phyloP scores from a whole-genome alignment of 2,329 filamentous ascomycete genomes.

The Ceratocystis papillata region DNA sequence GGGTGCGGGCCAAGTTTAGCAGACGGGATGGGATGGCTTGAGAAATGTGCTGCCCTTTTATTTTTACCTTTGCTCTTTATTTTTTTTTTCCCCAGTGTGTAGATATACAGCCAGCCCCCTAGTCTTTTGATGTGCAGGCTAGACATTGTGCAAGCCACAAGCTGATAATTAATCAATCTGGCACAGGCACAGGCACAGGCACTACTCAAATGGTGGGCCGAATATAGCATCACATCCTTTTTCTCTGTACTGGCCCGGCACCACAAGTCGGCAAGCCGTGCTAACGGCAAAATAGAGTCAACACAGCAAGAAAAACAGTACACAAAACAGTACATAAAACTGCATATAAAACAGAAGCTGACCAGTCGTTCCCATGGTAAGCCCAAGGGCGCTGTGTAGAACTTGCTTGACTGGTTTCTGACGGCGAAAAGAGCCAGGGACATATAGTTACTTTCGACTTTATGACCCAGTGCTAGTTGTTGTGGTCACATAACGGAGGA shows the following conservation, averaged over 20 bases:
- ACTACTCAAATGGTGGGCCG: neutral
- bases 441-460: too few species aligned
- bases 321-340: neutral
- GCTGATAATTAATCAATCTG: slow-evolving; percentile 7
- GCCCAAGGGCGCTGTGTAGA: too few species aligned
- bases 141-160: neutral
- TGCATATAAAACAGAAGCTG: neutral
- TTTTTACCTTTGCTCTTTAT: neutral
- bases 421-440: too few species aligned
- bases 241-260: neutral
- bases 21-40: too few species aligned
- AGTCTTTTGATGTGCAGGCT: too few species aligned
- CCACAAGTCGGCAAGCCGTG: neutral
- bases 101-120: too few species aligned
- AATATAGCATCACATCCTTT: neutral
- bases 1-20: neutral
- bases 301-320: neutral
- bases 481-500: too few species aligned
- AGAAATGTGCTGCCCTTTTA: neutral
- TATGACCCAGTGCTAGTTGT: too few species aligned
- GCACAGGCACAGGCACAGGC: neutral
- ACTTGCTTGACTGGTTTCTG: too few species aligned
- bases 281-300: neutral
- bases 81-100: too few species aligned
- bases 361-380: too few species aligned